Conservation (phyloP, 331 rosid species). For the Malus hybrid region DNA sequence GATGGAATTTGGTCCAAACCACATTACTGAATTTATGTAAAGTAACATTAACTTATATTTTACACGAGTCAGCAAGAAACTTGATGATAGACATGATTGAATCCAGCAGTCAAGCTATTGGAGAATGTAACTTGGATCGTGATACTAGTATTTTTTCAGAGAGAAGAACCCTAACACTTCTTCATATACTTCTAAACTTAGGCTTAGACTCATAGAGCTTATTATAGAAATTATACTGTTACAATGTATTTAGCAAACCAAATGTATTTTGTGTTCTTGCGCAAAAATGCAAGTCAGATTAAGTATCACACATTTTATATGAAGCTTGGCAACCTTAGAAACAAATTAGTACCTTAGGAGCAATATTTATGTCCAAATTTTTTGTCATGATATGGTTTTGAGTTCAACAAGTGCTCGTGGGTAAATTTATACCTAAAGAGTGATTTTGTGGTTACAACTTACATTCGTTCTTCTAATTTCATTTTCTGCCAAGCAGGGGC, state of each 20-base stretch:
- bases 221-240: neutral
- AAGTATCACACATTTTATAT: neutral
- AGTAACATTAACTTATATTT: neutral
- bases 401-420: neutral
- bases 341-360: neutral
- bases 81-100: too few species aligned
- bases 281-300: neutral
- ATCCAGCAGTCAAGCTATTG: neutral
- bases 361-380: neutral
- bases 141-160: neutral
- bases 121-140: neutral
- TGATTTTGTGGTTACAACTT: neutral
- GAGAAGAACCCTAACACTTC: neutral
- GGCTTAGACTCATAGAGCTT: neutral
- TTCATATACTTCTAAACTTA: neutral
- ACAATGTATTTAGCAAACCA: neutral
- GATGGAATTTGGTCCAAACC: neutral
- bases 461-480: conserved; percentile 2
- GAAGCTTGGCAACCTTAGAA: neutral
- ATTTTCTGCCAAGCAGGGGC: conserved; percentile 61
- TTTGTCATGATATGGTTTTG: neutral
- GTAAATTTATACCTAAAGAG: neutral
- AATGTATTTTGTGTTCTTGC: neutral
- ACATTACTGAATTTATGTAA: neutral
- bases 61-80: too few species aligned